Evolutionary conservation across 2,329 filamentous ascomycete species (phyloP).

Genomic region (Neonectria hederae): DNA sequence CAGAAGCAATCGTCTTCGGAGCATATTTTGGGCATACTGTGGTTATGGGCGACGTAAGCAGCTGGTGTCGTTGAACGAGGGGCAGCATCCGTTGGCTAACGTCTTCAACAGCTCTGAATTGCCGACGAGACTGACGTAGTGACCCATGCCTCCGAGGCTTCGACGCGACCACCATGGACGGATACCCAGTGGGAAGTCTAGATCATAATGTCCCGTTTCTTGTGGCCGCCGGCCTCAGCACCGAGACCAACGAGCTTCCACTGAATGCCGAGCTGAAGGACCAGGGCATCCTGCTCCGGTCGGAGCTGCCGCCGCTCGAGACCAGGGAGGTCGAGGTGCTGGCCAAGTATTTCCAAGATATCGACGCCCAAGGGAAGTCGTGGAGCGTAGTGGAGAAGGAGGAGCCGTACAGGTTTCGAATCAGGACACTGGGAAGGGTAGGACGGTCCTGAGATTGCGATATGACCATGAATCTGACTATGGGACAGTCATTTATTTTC

Average conservation of each 20-base stretch:
- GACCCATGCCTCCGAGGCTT: conserved; percentile 35
- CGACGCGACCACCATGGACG: conserved; percentile 70
- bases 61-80: conserved; percentile 37
- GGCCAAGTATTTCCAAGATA: conserved; percentile 70
- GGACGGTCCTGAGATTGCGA: conserved; percentile 43
- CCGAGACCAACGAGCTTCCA: conserved; percentile 52
- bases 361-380: conserved; percentile 70
- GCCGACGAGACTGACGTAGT: conserved; percentile 27
- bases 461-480: conserved; percentile 41
- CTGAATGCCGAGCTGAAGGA: conserved; percentile 64
- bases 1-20: neutral
- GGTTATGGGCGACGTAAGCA: conserved; percentile 37
- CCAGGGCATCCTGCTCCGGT: conserved; percentile 70
- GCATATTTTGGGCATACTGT: neutral
- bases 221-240: conserved; percentile 78
- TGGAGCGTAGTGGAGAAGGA: conserved; percentile 71
- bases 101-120: conserved; percentile 36
- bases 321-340: conserved; percentile 72
- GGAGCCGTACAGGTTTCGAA: conserved; percentile 68
- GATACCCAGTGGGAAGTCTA: conserved; percentile 81
- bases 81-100: conserved; percentile 40
- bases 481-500: conserved; percentile 60
- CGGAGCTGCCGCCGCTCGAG: conserved; percentile 74
- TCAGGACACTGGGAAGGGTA: conserved; percentile 85
- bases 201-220: conserved; percentile 88